Evolutionary conservation across 148 eudicot genomes (phyloP), one percentile per base, ranked within the genome.

Genomic region (Arctostaphylos glauca): DNA sequence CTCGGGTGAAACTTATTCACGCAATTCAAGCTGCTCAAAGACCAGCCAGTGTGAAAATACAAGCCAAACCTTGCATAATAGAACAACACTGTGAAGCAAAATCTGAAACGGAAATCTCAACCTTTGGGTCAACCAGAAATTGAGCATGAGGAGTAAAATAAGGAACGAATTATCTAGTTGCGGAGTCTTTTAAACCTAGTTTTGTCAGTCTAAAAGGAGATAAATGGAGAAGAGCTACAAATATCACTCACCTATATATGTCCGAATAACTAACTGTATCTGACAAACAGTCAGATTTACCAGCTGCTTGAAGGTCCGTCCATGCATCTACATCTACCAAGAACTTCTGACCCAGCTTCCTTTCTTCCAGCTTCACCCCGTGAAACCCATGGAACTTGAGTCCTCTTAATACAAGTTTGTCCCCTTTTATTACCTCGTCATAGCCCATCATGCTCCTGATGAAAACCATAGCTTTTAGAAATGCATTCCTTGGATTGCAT

Each of bases 291-390:
- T 96, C 98, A 58, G 98, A 89, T 53, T 59, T 74, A 43, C 98
- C 98, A 78, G 98, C 95, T 49, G 89, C 46, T 84, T 85, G 89
- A 64, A 96, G 97, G 88, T 96, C 97, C 90, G 89, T 81, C 98
- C 98, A 96, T 6, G 95, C 98, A 85, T 96, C 98, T 41, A 95
- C 87, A 80, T 95, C 98, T 44, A 95, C 83, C 84, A 90, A 56
- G 89, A 96, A 96, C 83, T 94, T 94, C 89, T 96, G 98, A 80
- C 98, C 98, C 53, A 96, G 87, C 59, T 81, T 92, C 84, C 86
- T 93, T 82, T 96, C 98, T 86, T 91, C 98, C 80, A 89, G 89
- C 82, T 90, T 88, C 87, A 94, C 98, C 56, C 98, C 98, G 82
- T 94, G 98, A 90, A 77, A 94, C 56, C 94, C 98, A 85, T 96